These are phyloP conservation scores for Puccinia novopanici DNA, from an alignment of 1,284 basidiomycete species.

Conservation along the genomic window DNA sequence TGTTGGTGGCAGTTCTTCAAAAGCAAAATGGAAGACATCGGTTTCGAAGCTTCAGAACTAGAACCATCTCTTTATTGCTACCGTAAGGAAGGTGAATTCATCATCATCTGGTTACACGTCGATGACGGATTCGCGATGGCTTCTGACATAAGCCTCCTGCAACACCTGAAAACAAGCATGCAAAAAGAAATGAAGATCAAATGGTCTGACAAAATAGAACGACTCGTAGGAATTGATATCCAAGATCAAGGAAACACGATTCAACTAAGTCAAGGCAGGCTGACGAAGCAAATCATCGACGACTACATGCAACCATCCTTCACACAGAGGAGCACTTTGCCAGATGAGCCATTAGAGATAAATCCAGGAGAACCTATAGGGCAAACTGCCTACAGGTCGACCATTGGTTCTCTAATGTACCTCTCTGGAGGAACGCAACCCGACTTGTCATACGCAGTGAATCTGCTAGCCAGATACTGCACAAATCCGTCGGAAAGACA, in stretches of 20 bases:
- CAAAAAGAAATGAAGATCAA: background rate
- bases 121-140: conserved; percentile 2
- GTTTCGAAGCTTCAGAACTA: background rate
- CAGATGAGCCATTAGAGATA: too few relatives aligned
- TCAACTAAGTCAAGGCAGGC: too few relatives aligned
- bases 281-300: too few relatives aligned
- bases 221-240: background rate
- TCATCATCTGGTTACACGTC: conserved; percentile 13
- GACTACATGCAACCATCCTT: background rate
- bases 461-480: conserved; percentile 1
- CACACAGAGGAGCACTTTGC: too few relatives aligned
- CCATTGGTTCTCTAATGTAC: background rate
- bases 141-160: too few relatives aligned
- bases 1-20: too few relatives aligned
- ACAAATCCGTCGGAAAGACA: background rate
- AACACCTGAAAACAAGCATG: background rate
- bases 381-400: background rate
- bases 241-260: background rate
- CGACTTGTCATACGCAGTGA: too few relatives aligned
- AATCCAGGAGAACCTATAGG: background rate
- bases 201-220: background rate
- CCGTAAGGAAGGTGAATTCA: background rate
- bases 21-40: background rate
- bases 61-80: background rate
- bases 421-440: conserved; percentile 4